A percentile compares a stretch with the other conserved stretches of the same genome.
phyloP scores from a whole-genome alignment of 192 early-diverging fungal species.

The Allomyces macrogynus region DNA sequence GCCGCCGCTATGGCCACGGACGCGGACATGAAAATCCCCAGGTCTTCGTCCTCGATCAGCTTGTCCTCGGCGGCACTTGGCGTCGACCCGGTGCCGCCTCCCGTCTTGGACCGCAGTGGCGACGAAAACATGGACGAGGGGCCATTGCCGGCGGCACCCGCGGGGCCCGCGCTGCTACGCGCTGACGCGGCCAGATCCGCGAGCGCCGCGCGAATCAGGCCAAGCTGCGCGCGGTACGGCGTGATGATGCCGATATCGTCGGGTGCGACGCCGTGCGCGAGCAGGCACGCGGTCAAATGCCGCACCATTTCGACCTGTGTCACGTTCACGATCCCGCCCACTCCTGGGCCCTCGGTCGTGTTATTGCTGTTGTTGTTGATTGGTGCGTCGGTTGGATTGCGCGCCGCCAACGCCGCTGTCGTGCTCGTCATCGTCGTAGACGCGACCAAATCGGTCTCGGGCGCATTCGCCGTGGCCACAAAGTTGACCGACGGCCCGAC shows the following conservation, averaged over 20 bases:
- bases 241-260: conserved; percentile 62
- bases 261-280: conserved; percentile 34
- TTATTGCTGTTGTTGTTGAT: not conserved
- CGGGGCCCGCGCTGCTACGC: too few species aligned
- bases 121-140: not conserved
- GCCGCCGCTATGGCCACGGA: conserved; percentile 7
- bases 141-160: too few species aligned
- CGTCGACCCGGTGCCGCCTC: not conserved
- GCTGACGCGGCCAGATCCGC: not conserved
- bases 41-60: too few species aligned
- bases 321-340: not conserved
- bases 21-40: not conserved
- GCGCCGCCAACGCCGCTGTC: not conserved
- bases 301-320: not conserved
- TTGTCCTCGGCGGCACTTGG: not conserved
- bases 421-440: too few species aligned
- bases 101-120: too few species aligned
- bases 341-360: not conserved
- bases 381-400: not conserved
- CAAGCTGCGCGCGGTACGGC: conserved; percentile 56
- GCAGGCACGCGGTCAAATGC: conserved; percentile 9
- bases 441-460: not conserved
- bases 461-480: not conserved
- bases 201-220: conserved; percentile 11
- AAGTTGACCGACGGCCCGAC: not conserved